Percentiles rank a stretch among this genome's conserved stretches.
Conservation (phyloP, 1,284 basidiomycete species). For the Ceratobasidium theobromae region DNA sequence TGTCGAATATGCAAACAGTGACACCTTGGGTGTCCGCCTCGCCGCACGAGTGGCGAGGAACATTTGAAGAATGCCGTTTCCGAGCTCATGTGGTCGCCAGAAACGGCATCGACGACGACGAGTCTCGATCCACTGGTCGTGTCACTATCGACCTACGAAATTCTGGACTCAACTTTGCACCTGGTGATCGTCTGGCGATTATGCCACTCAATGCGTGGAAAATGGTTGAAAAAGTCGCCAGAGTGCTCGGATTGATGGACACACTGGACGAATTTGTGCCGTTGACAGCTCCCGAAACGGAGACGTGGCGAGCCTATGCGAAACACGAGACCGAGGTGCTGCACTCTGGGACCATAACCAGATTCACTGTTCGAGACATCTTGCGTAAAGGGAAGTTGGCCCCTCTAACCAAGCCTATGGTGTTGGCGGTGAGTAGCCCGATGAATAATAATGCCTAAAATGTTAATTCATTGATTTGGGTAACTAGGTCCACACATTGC, state of each 20-base stretch:
- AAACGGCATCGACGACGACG: conserved; percentile 21
- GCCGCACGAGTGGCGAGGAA: conserved; percentile 31
- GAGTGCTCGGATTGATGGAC: conserved; percentile 27
- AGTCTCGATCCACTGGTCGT: conserved; percentile 13
- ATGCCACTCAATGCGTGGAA: conserved; percentile 30
- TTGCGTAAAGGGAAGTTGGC: conserved; percentile 26
- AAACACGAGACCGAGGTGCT: conserved; percentile 28
- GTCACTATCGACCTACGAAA: conserved; percentile 23
- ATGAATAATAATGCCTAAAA: too few species aligned
- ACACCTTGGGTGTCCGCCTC: conserved; percentile 15
- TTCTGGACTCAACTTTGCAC: conserved; percentile 22
- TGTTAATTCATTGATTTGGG: neutral
- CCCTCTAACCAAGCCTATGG: conserved; percentile 26
- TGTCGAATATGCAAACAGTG: neutral
- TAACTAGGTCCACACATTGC: conserved; percentile 7
- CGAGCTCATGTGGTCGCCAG: conserved; percentile 18
- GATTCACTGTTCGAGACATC: conserved; percentile 29
- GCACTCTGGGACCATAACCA: neutral
- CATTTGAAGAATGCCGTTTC: conserved; percentile 30
- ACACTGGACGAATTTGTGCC: conserved; percentile 26
- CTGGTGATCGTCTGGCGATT: conserved; percentile 29
- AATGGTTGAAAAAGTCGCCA: conserved; percentile 26
- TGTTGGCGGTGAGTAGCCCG: conserved; percentile 17
- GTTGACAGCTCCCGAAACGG: neutral
- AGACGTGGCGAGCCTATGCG: conserved; percentile 24